Conservation (phyloP, 1,284 basidiomycete genomes). For the Cerioporus squamosus region DNA sequence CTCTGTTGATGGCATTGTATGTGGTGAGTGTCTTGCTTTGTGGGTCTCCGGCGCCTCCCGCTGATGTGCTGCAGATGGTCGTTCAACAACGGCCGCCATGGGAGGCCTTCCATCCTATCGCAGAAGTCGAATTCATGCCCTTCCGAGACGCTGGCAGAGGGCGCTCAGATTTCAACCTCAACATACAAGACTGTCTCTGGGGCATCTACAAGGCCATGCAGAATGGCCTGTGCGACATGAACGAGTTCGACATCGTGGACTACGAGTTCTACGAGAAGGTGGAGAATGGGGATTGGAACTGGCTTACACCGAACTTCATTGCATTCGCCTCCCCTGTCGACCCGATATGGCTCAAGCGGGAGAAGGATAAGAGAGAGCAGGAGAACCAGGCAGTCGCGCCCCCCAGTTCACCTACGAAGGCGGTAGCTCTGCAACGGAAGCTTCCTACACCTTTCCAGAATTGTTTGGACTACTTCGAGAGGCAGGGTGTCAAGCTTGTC, state of each 20-base stretch:
- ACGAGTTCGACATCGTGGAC: constrained; percentile 87
- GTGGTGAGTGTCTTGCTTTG: constrained; percentile 58
- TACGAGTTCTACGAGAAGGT: constrained; percentile 96
- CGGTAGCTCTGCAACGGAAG: constrained; percentile 71
- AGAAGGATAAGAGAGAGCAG: constrained; percentile 58
- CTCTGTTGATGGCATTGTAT: constrained; percentile 90
- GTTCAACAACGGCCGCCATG: constrained; percentile 92
- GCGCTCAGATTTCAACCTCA: constrained; percentile 90
- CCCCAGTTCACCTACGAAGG: constrained; percentile 36
- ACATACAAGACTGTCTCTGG: constrained; percentile 94
- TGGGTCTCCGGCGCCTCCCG: background rate
- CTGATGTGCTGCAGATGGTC: constrained; percentile 71
- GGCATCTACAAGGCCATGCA: constrained; percentile 95
- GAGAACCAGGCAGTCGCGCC: constrained; percentile 35
- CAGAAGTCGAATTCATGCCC: constrained; percentile 90
- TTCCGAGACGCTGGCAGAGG: constrained; percentile 97
- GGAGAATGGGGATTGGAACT: constrained; percentile 98
- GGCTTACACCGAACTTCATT: constrained; percentile 91
- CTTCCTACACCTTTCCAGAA: constrained; percentile 81
- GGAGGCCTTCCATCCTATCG: constrained; percentile 93
- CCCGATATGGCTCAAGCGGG: constrained; percentile 71
- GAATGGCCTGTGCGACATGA: constrained; percentile 88
- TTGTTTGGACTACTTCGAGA: constrained; percentile 92
- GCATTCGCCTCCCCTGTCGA: constrained; percentile 97
- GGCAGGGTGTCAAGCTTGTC: constrained; percentile 88